A percentile compares a stretch with the other conserved stretches of the same genome.
Evolutionary conservation across 2,329 filamentous ascomycete species (phyloP).

Genomic region (Cordyceps cateniannulata): DNA sequence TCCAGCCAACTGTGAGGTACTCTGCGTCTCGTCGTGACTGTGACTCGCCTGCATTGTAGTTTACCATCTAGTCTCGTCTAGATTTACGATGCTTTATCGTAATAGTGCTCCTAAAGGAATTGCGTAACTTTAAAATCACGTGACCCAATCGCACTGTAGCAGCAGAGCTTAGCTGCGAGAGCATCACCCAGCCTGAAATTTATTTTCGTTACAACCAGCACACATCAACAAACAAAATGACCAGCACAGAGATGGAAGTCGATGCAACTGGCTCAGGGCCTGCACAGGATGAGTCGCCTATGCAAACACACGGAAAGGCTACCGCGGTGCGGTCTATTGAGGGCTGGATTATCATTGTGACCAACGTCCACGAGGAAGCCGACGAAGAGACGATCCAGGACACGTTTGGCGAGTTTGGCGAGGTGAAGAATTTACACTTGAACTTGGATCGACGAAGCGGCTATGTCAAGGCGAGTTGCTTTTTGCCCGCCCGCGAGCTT

Average conservation of each 20-base stretch:
- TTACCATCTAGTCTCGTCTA: too few species aligned
- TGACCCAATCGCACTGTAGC: not conserved
- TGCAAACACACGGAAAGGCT: slow-evolving; percentile 67
- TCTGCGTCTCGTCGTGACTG: too few species aligned
- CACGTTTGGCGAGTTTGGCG: slow-evolving; percentile 75
- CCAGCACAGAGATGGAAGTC: slow-evolving; percentile 54
- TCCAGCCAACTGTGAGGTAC: too few species aligned
- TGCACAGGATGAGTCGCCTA: slow-evolving; percentile 50
- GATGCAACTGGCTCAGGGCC: slow-evolving; percentile 36
- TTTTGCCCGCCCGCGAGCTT: not conserved
- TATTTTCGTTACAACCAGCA: not conserved
- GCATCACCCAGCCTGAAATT: not conserved
- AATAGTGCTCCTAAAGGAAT: too few species aligned
- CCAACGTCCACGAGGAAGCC: slow-evolving; percentile 82
- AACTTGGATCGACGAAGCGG: slow-evolving; percentile 77
- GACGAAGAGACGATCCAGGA: slow-evolving; percentile 78
- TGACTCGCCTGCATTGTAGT: too few species aligned
- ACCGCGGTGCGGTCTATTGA: slow-evolving; percentile 81
- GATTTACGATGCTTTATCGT: too few species aligned
- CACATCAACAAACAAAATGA: slow-evolving; percentile 32
- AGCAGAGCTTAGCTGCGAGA: not conserved
- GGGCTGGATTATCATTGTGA: slow-evolving; percentile 83
- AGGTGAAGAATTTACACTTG: slow-evolving; percentile 81
- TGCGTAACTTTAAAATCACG: not conserved
- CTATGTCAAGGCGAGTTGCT: slow-evolving; percentile 68